Percentiles rank a stretch among this genome's conserved stretches.
These are phyloP conservation scores for Triticum urartu DNA, from an alignment of 176 grass and related monocot genomes.

Conservation along the genomic window DNA sequence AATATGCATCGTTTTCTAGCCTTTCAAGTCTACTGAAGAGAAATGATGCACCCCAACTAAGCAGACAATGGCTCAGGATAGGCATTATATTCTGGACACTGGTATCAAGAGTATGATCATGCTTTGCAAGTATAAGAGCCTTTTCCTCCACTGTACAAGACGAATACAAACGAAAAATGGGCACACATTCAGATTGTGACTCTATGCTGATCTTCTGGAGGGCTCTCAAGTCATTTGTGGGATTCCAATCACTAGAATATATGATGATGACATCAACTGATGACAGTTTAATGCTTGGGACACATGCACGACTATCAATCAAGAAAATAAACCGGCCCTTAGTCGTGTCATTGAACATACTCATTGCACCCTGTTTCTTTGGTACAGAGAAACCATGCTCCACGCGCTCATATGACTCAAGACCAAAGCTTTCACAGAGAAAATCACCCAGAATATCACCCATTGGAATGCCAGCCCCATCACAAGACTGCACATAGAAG, in stretches of 20 bases:
- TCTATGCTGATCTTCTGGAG: constrained; percentile 76
- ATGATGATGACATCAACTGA: constrained; percentile 73
- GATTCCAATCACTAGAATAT: constrained; percentile 86
- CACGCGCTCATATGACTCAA: constrained; percentile 70
- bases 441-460: constrained; percentile 90
- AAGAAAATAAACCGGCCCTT: constrained; percentile 83
- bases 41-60: constrained; percentile 79
- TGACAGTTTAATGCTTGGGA: constrained; percentile 79
- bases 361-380: constrained; percentile 66
- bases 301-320: constrained; percentile 79
- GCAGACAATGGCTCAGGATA: constrained; percentile 64
- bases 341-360: constrained; percentile 82
- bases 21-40: constrained; percentile 66
- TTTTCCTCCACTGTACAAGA: constrained; percentile 86
- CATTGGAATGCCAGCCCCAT: constrained; percentile 62
- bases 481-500: constrained; percentile 54
- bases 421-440: constrained; percentile 81
- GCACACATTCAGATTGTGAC: constrained; percentile 45
- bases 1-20: constrained; percentile 42
- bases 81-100: constrained; percentile 61
- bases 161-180: constrained; percentile 78
- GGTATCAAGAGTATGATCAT: constrained; percentile 59
- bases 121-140: constrained; percentile 70
- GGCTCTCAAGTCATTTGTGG: constrained; percentile 68
- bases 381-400: constrained; percentile 52